Conservation (phyloP, 2,329 filamentous ascomycete genomes). For the Bipolaris zeicola region DNA sequence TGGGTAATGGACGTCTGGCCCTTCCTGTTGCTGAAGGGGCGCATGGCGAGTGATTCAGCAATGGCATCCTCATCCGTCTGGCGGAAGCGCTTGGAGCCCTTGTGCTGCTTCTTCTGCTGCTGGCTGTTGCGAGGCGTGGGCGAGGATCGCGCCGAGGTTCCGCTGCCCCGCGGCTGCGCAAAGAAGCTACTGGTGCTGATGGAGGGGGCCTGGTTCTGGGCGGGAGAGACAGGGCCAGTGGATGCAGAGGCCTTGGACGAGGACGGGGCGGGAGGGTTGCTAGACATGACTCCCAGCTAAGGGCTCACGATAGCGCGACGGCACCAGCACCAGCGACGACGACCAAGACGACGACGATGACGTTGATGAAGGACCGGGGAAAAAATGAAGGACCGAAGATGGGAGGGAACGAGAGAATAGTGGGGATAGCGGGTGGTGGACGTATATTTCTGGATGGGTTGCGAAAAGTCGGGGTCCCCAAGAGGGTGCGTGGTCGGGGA, state of each 20-base stretch:
- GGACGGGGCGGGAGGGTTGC: slow-evolving; percentile 50
- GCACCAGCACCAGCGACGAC: neutral
- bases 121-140: slow-evolving; percentile 75
- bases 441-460: neutral
- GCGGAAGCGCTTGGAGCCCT: slow-evolving; percentile 74
- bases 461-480: slow-evolving; percentile 14
- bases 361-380: slow-evolving; percentile 4
- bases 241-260: slow-evolving; percentile 50
- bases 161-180: slow-evolving; percentile 52
- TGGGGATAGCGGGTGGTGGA: neutral
- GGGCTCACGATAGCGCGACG: slow-evolving; percentile 27
- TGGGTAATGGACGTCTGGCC: slow-evolving; percentile 98
- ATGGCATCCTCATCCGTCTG: slow-evolving; percentile 84
- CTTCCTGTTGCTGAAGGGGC: slow-evolving; percentile 71
- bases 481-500: slow-evolving; percentile 17
- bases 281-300: slow-evolving; percentile 50
- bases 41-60: slow-evolving; percentile 74
- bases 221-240: slow-evolving; percentile 50
- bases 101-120: slow-evolving; percentile 78
- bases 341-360: neutral
- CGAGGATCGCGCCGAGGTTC: slow-evolving; percentile 45
- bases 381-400: slow-evolving; percentile 2
- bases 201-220: slow-evolving; percentile 51
- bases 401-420: neutral
- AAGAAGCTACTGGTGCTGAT: slow-evolving; percentile 52